Evolutionary conservation across 352 stramenopile species (phyloP), one percentile per base, ranked within the genome.

Genomic region (Halophytophthora batemanensis): DNA sequence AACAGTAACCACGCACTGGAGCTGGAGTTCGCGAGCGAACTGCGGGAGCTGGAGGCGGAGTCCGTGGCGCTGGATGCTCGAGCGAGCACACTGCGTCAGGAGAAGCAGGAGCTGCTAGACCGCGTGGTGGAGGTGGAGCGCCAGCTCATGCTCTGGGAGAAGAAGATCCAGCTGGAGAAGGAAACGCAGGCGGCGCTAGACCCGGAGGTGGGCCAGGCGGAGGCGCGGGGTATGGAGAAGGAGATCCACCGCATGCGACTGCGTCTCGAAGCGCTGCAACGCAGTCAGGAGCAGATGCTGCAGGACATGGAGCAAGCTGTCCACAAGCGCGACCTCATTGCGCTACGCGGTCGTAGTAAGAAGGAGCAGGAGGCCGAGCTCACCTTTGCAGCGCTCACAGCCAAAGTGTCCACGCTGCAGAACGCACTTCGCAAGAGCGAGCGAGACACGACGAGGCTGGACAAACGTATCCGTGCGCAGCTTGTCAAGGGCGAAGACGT

Each of bases 141-240:
- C 22, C 87, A 98, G 50, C 81, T 97, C 59, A 89, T 97, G 77
- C 65, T 97, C 5, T 98, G 91, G 94, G 93, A 98, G 63, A 98
- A 97, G 72, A 98, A 98, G 66, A 98, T 98, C 57, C 82, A 97
- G 64, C 64, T 98, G 1, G 95, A 98, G 61, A 97, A 97, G 50
- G 93, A 98, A 66, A 98, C 95, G 0, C 90, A 98, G 61, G 88
- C 83, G 17, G 89, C 92, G 10, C 64, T 98, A 13, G 90, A 98
- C 58, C 94, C 92, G 7, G 87, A 92, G 36, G 87, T 97, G 35
- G 93, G 93, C 23, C 86, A 96, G 43, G 77, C 80, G 2, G 93
- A 98, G 59, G 87, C 89, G 14, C 79, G 83, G 28, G 83, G 71
- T 36, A 98, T 98, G 93, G 87, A 98, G 62, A 95, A 95, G 47